Percentiles rank a stretch among this genome's conserved stretches.
Evolutionary conservation across 1,284 basidiomycete genomes (phyloP).

Genomic region (Ganoderma lucidum): DNA sequence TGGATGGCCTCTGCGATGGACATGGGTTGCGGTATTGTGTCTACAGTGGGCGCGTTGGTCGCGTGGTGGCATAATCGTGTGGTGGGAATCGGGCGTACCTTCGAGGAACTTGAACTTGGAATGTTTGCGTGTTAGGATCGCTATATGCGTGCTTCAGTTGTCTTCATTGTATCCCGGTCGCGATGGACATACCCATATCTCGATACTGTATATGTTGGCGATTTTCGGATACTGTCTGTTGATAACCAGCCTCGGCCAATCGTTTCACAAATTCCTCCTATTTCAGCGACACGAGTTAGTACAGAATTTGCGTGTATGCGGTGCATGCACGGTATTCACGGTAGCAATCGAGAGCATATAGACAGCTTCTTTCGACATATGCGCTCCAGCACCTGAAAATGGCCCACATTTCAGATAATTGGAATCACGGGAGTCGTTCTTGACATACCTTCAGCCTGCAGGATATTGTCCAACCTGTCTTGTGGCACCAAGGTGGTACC

Average conservation of each 20-base stretch:
- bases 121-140: constrained; percentile 62
- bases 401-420: neutral
- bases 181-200: constrained; percentile 66
- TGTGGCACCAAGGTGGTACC: constrained; percentile 70
- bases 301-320: too few species aligned
- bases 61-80: neutral
- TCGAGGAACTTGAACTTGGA: constrained; percentile 75
- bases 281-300: neutral
- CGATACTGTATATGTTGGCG: constrained; percentile 66
- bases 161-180: neutral
- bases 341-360: constrained; percentile 76
- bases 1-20: constrained; percentile 64
- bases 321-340: constrained; percentile 49
- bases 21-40: constrained; percentile 72
- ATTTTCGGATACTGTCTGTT: constrained; percentile 58
- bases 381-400: constrained; percentile 48
- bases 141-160: constrained; percentile 43
- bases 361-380: constrained; percentile 77
- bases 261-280: constrained; percentile 84
- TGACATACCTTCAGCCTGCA: constrained; percentile 71
- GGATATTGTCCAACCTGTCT: constrained; percentile 69
- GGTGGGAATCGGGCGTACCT: constrained; percentile 50
- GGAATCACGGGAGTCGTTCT: neutral
- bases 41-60: constrained; percentile 45
- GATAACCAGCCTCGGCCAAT: constrained; percentile 64